Percentiles rank a stretch among this genome's conserved stretches.
Evolutionary conservation across 1,284 basidiomycete species (phyloP).

Genomic region (Papiliotrema fonsecae): DNA sequence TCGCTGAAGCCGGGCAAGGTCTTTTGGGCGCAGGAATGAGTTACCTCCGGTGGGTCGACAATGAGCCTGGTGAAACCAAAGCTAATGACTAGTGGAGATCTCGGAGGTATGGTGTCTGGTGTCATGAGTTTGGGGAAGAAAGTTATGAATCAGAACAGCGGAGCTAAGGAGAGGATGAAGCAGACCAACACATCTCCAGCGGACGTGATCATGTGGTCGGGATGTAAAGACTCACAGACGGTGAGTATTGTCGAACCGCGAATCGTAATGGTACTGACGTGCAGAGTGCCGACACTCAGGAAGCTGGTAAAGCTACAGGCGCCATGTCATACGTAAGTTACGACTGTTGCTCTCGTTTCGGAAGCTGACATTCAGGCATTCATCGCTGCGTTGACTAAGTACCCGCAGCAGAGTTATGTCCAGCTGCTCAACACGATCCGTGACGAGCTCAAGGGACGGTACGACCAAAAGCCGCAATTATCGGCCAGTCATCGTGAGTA

Average conservation of each 20-base stretch:
- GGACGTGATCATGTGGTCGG: constrained; percentile 67
- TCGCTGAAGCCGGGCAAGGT: constrained; percentile 69
- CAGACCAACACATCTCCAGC: constrained; percentile 66
- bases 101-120: constrained; percentile 62
- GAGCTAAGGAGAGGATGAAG: constrained; percentile 25
- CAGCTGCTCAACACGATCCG: constrained; percentile 70
- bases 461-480: constrained; percentile 77
- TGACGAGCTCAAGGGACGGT: constrained; percentile 55
- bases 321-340: constrained; percentile 61
- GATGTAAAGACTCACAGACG: constrained; percentile 90
- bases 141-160: constrained; percentile 27
- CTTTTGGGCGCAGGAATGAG: constrained; percentile 52
- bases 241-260: constrained; percentile 45
- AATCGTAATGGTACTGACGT: background rate
- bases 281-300: constrained; percentile 67
- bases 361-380: constrained; percentile 2
- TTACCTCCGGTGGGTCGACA: constrained; percentile 16
- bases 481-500: constrained; percentile 38
- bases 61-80: background rate
- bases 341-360: background rate
- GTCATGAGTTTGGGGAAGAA: constrained; percentile 40
- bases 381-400: constrained; percentile 54
- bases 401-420: constrained; percentile 72
- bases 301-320: constrained; percentile 76
- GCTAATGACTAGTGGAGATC: constrained; percentile 57